phyloP scores from a whole-genome alignment of 169 alveolate genomes.

The Cryptosporidium muris region DNA sequence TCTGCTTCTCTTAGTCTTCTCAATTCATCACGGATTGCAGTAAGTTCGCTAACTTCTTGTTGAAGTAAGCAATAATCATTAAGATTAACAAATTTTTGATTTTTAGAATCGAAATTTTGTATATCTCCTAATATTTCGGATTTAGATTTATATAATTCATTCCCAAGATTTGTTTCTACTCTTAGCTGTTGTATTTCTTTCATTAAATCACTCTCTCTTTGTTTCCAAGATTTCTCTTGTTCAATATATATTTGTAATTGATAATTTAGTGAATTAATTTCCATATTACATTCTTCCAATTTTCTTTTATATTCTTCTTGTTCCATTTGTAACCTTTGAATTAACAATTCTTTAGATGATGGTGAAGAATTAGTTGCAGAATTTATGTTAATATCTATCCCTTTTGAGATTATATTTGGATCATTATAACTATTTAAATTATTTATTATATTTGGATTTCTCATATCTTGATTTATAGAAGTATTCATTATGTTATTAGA shows the following conservation, averaged over 20 bases:
- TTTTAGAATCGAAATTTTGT: background rate
- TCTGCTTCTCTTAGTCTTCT: conserved; percentile 67
- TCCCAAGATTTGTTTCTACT: background rate
- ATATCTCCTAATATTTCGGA: background rate
- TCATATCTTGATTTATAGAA: background rate
- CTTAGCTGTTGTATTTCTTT: conserved; percentile 42
- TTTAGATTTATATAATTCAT: background rate
- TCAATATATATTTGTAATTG: conserved; percentile 60
- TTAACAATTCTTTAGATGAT: conserved; percentile 24
- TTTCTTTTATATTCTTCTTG: conserved; percentile 64
- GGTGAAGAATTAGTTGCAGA: background rate
- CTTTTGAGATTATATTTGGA: background rate
- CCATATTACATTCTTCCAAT: conserved; percentile 39
- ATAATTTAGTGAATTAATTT: conserved; percentile 51
- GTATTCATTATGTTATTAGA: background rate
- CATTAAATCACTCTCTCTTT: conserved; percentile 60
- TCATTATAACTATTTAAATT: too few relatives aligned
- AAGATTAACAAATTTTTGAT: conserved; percentile 15
- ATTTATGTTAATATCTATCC: background rate
- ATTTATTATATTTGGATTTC: background rate
- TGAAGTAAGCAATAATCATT: conserved; percentile 60
- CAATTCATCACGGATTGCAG: conserved; percentile 65
- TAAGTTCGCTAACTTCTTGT: conserved; percentile 69
- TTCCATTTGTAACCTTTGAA: conserved; percentile 52
- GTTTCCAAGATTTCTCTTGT: conserved; percentile 53